These are phyloP conservation scores for Macrophomina pseudophaseolina DNA, from an alignment of 2,329 filamentous ascomycete genomes.

Conservation along the genomic window DNA sequence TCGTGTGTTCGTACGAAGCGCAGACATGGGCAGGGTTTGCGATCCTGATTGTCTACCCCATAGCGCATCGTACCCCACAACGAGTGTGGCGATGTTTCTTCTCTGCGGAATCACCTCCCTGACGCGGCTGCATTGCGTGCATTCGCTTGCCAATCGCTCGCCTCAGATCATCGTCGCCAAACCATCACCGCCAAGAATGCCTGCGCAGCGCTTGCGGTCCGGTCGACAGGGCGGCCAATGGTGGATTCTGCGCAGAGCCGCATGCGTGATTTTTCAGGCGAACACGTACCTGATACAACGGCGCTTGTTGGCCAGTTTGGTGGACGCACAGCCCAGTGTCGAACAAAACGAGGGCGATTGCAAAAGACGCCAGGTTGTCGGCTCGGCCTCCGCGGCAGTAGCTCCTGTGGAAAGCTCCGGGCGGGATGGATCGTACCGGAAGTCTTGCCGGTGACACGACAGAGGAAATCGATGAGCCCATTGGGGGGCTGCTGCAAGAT, in stretches of 20 bases:
- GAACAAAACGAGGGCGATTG: background rate
- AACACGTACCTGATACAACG: slow-evolving; percentile 16
- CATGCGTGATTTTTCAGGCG: slow-evolving; percentile 15
- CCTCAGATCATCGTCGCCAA: background rate
- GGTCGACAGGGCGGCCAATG: slow-evolving; percentile 6
- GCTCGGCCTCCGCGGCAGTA: background rate
- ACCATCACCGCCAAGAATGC: background rate
- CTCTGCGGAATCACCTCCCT: background rate
- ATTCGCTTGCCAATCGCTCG: background rate
- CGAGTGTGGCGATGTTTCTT: slow-evolving; percentile 7
- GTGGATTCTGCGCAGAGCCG: background rate
- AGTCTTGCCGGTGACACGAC: slow-evolving; percentile 14
- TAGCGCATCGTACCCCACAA: background rate
- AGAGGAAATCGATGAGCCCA: background rate
- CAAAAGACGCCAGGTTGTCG: background rate
- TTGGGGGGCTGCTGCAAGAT: background rate
- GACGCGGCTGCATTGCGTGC: slow-evolving; percentile 1
- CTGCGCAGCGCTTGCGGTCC: background rate
- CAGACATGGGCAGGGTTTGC: background rate
- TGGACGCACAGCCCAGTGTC: background rate
- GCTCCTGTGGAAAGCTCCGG: background rate
- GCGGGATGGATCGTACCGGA: background rate
- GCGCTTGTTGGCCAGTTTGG: background rate
- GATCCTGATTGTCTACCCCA: slow-evolving; percentile 8
- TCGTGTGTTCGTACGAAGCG: slow-evolving; percentile 1